phyloP scores from a whole-genome alignment of 192 early-diverging fungal species.

The Mortierella claussenii region DNA sequence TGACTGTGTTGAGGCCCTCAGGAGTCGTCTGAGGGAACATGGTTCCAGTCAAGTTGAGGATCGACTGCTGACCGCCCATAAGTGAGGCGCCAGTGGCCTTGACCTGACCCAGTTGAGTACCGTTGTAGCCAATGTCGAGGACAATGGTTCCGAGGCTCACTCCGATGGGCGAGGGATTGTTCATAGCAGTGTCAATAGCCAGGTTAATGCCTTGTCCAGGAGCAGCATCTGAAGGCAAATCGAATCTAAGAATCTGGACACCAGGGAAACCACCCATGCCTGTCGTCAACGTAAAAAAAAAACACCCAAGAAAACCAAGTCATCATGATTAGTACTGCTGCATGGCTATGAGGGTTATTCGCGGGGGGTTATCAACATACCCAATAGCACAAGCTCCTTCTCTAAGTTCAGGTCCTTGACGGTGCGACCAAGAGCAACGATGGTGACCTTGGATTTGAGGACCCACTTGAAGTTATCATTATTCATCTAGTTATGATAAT shows the following conservation, averaged over 20 bases:
- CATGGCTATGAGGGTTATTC: no score
- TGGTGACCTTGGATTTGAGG: conserved; percentile 43
- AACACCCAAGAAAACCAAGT: not conserved
- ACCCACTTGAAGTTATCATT: conserved; percentile 52
- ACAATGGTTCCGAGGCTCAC: conserved; percentile 59
- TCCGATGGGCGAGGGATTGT: conserved; percentile 66
- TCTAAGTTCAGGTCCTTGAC: conserved; percentile 31
- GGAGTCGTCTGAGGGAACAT: conserved; percentile 62
- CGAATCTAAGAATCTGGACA: conserved; percentile 52
- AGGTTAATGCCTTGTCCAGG: conserved; percentile 71
- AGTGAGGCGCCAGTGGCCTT: conserved; percentile 67
- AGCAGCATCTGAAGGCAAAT: conserved; percentile 54
- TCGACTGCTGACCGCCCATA: conserved; percentile 17
- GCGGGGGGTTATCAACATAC: no score
- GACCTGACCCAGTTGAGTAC: conserved; percentile 59
- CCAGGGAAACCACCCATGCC: conserved; percentile 56
- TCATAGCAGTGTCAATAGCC: conserved; percentile 68
- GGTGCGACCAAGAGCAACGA: conserved; percentile 52
- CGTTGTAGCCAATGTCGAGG: conserved; percentile 56
- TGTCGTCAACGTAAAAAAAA: not conserved
- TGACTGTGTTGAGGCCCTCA: conserved; percentile 56
- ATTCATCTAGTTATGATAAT: no score
- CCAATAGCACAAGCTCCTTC: conserved; percentile 39
- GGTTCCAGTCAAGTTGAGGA: conserved; percentile 60
- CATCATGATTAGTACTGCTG: no score